Base-by-base conservation (phyloP, 2,329 filamentous ascomycete genomes). In the Fusarium sarcochroum region DNA sequence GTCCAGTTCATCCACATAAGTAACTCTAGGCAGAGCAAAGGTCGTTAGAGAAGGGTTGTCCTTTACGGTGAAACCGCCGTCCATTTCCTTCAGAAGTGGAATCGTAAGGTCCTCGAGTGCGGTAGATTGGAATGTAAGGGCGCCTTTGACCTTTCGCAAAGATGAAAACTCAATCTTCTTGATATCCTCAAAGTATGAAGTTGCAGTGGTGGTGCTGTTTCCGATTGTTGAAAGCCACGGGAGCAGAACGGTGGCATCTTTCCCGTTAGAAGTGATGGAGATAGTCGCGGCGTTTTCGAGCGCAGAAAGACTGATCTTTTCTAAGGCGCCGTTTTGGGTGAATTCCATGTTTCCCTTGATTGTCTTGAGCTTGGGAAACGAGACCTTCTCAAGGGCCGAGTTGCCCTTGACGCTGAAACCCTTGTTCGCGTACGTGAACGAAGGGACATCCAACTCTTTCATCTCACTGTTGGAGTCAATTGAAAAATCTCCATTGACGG, bases 251-350 rank as follows among this genome's bases (percentile, higher is more conserved):
- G 53, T 52, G 4, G 69, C 58, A 23, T 46, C 51, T 8, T 67
- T 55, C 11, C 66, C 73, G 21, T 76, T 76, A n/a, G 65, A 46
- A 2, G 72, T 72, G 37, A 75, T 50, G 3, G 74, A 57, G n/a
- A 76, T 72, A 7, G 73, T 76, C 0, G 60, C 68, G 18, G 73
- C 71, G 17, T 57, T 68, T 32, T 76, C 73, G 9, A 76, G 67
- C 1, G 68, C 73, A 2, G 71, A 46, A 2, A 76, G 58, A 1
- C 54, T 37, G 7, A 76, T 48, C 6, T 53, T 63, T 5, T 54
- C 58, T 18, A 76, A 54, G 0, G 69, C 70, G 4, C 63, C 53
- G 30, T 76, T 76, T 30, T 71, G 45, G 42, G 65, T 72, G n/a
- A 76, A 60, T 18, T 59, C 63, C 18, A 76, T 9, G n/a, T 73